Evolutionary conservation across 495 filamentous ascomycete genomes (phyloP).

Genomic region (Annulohypoxylon nitens): DNA sequence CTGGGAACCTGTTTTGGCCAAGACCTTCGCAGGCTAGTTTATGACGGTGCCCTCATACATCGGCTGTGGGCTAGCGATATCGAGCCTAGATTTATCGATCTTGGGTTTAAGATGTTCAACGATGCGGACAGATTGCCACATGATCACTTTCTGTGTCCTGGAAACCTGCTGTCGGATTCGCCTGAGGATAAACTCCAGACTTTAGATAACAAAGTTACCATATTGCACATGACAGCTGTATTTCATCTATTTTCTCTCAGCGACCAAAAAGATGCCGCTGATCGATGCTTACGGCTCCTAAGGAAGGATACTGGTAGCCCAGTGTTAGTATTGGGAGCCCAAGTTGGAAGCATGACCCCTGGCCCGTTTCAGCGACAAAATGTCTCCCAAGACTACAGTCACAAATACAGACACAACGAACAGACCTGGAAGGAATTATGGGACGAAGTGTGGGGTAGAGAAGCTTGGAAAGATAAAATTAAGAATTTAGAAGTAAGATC

Average conservation of each 20-base stretch:
- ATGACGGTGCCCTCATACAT: constrained; percentile 57
- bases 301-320: constrained; percentile 43
- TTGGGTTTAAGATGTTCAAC: constrained; percentile 61
- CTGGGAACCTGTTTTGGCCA: constrained; percentile 66
- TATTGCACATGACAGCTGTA: constrained; percentile 43
- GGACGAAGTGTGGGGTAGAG: constrained; percentile 30
- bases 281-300: constrained; percentile 49
- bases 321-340: constrained; percentile 46
- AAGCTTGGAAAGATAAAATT: constrained; percentile 35
- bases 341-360: constrained; percentile 38
- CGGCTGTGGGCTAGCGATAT: constrained; percentile 66
- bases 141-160: constrained; percentile 57
- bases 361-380: neutral
- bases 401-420: constrained; percentile 30
- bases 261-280: constrained; percentile 32
- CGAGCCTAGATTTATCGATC: constrained; percentile 60
- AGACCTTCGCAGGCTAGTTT: constrained; percentile 62
- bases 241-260: constrained; percentile 48
- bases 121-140: constrained; percentile 55
- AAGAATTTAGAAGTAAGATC: constrained; percentile 40
- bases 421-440: constrained; percentile 44
- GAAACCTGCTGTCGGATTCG: constrained; percentile 32
- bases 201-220: constrained; percentile 42
- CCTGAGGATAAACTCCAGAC: constrained; percentile 33
- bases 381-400: neutral